Evolutionary conservation across 176 grass and related monocot species (phyloP).

Genomic region (Carex parvula): DNA sequence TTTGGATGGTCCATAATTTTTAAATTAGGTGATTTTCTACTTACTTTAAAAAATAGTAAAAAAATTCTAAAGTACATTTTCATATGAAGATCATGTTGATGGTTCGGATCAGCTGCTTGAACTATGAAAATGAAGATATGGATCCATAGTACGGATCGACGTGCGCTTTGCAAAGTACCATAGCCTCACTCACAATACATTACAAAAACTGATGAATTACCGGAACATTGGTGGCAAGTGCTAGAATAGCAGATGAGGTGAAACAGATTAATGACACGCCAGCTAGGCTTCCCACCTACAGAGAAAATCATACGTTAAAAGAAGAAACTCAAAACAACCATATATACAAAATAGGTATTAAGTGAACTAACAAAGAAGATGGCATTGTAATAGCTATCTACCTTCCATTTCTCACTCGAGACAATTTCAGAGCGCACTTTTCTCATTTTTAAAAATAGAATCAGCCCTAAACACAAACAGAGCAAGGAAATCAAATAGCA

Average conservation of each 20-base stretch:
- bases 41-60: no score
- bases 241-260: slow-evolving; percentile 73
- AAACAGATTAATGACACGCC: slow-evolving; percentile 75
- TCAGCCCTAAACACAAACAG: slow-evolving; percentile 42
- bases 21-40: no score
- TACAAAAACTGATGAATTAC: slow-evolving; percentile 46
- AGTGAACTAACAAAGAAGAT: slow-evolving; percentile 25
- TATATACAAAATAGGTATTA: background rate
- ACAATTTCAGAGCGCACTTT: slow-evolving; percentile 93
- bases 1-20: no score
- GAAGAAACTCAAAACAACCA: background rate
- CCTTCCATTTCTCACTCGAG: slow-evolving; percentile 96
- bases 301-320: slow-evolving; percentile 13
- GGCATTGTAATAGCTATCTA: slow-evolving; percentile 21
- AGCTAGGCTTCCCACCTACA: slow-evolving; percentile 96
- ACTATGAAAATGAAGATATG: no score
- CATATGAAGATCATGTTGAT: no score
- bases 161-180: no score
- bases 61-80: no score
- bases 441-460: slow-evolving; percentile 96
- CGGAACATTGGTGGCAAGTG: slow-evolving; percentile 84
- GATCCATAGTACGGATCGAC: no score
- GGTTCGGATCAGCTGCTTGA: no score
- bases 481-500: background rate
- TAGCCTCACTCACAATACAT: no score